Base-by-base conservation (phyloP, 352 stramenopile genomes). In the Globisporangium carolinianum region DNA sequence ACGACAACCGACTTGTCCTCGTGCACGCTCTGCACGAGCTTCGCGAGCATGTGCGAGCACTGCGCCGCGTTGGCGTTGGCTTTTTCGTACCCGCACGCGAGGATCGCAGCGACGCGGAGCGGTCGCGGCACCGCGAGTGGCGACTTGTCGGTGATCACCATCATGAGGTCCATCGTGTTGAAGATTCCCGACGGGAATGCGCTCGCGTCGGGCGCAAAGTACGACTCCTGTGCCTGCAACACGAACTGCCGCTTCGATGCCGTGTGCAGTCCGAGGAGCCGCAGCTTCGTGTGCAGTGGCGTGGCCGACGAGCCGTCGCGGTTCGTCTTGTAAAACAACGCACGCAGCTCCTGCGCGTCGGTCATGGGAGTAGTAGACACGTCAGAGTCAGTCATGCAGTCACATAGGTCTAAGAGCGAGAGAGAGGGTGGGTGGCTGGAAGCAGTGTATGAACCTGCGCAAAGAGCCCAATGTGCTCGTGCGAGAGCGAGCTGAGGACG, bases 161-260 rank as follows among this genome's bases (percentile, higher is more conserved):
- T 87, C 77, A 92, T 87, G 14, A 92, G 65, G 58, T 92, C 82
- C 79, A 90, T 90, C 0, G 74, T 81, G 62, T 92, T 86, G 58
- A 92, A 87, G 32, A 92, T 78, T 0, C 76, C 79, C 1, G 75
- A 73, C 5, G 79, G 82, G 18, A 75, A 79, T 4, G 71, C 69
- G 49, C 65, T 74, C 15, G 63, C 60, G 47, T 89, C 82, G 17
- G 77, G 82, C 5, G 74, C 62, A 32, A 86, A 62, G 41, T 89
- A 83, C 1, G 79, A 85, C 53, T 88, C 79, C 50, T 89, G 72
- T 4, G 77, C 68, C 36, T 83, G 66, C 1, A 86, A 58, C 32
- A 87, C 76, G 32, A 87, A 89, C 48, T 87, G 65, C 8, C 78
- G 73, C 50, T 88, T 87, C 1, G 76, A 72, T 35, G 79, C 76